Evolutionary conservation across 2,329 filamentous ascomycete genomes (phyloP).

Genomic region (Penicillium oxalicum): DNA sequence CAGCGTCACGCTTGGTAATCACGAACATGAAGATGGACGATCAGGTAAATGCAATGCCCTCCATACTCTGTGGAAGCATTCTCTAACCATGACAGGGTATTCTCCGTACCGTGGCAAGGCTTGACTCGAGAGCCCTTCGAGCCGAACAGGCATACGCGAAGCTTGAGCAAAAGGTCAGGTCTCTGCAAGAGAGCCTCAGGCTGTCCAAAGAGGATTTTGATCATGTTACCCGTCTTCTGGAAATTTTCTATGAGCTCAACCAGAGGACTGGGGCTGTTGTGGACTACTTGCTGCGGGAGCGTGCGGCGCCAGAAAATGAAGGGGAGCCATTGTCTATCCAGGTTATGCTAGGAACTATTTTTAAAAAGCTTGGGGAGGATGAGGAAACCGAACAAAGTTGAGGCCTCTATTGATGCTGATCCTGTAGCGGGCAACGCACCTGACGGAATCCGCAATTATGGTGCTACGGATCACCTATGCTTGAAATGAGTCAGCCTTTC

Average conservation of each 20-base stretch:
- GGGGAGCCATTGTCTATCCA: background rate
- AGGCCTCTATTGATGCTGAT: no score
- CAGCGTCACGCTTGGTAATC: no score
- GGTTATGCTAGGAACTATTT: background rate
- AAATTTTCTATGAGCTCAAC: background rate
- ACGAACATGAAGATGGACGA: no score
- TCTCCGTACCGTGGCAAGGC: background rate
- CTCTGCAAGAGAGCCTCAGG: background rate
- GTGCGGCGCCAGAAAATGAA: background rate
- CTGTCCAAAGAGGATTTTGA: background rate
- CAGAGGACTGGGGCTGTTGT: background rate
- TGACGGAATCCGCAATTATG: no score
- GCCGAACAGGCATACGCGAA: no score
- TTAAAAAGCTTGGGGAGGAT: background rate
- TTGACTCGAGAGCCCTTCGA: background rate
- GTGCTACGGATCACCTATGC: no score
- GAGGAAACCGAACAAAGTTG: no score
- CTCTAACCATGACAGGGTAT: background rate
- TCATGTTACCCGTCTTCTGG: background rate
- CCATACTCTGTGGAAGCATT: background rate
- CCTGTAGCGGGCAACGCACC: no score
- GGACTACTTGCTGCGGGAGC: background rate
- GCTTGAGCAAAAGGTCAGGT: background rate
- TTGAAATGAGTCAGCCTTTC: no score
- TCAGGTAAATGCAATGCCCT: no score